A percentile compares a stretch with the other conserved stretches of the same genome.
Evolutionary conservation across 1,284 basidiomycete species (phyloP).

Genomic region (Grifola frondosa): DNA sequence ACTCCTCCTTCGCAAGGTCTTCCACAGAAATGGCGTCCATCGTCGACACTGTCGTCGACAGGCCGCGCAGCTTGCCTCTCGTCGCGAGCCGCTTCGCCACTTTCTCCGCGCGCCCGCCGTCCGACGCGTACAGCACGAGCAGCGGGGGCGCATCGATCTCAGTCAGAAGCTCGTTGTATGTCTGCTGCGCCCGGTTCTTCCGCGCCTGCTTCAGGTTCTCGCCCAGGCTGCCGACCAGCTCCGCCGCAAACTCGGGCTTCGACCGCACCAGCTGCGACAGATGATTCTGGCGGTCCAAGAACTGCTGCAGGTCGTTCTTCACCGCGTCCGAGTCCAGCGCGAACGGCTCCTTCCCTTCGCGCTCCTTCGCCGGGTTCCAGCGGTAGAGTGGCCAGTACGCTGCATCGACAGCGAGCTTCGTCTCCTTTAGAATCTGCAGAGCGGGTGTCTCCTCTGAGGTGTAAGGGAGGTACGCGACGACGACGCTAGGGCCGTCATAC

Average conservation of each 20-base stretch:
- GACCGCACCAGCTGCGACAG: conserved; percentile 88
- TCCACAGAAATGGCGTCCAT: conserved; percentile 82
- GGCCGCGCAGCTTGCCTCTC: conserved; percentile 83
- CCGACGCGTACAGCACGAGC: conserved; percentile 88
- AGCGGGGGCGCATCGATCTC: conserved; percentile 90
- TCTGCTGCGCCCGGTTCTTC: conserved; percentile 80
- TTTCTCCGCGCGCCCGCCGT: conserved; percentile 95
- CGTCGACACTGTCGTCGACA: conserved; percentile 71
- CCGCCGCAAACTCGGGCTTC: conserved; percentile 78
- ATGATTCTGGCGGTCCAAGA: conserved; percentile 96
- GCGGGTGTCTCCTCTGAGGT: conserved; percentile 73
- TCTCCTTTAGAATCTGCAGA: conserved; percentile 91
- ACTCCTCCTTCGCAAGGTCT: conserved; percentile 72
- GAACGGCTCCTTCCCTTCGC: conserved; percentile 81
- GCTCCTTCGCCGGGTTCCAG: conserved; percentile 90
- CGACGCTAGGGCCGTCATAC: conserved; percentile 88
- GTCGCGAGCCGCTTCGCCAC: conserved; percentile 86
- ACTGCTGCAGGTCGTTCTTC: conserved; percentile 92
- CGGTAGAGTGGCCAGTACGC: conserved; percentile 99
- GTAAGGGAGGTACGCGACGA: conserved; percentile 96
- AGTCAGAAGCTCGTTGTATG: conserved; percentile 84
- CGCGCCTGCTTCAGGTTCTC: conserved; percentile 83
- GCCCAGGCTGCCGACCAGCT: conserved; percentile 85
- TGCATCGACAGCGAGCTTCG: conserved; percentile 93
- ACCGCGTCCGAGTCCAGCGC: conserved; percentile 90